Base-by-base conservation (phyloP, 78 protist genomes). In the Cavenderia fasciculata region DNA sequence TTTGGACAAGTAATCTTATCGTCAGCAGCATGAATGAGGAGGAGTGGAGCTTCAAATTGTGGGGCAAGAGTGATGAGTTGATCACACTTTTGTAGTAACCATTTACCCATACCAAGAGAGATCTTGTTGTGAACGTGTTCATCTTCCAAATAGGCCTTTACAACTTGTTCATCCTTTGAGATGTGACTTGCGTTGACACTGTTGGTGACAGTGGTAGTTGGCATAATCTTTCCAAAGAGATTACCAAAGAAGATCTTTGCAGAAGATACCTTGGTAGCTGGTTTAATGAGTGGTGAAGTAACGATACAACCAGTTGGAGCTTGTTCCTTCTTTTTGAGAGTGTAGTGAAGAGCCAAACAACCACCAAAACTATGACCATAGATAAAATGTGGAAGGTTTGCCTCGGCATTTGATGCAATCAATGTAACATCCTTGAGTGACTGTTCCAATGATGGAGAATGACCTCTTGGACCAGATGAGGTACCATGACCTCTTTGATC, bases 1-100 rank as follows among this genome's bases (percentile, higher is more conserved):
- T 85, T 85, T 61, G 92, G 85, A 62, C 73, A 68, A 71, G 92
- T 85, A 44, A 85, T 72, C 74, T 73, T 85, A 51, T 85, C 92
- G 12, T 72, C 92, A 11, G 33, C 54, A 27, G 52, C 92, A 34
- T 85, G 92, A 61, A 85, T 56, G 61, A 85, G 62, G 18, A 85
- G 47, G 33, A 85, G 36, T 59, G 92, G 92, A 10, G 85, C 18
- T 3, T 49, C 59, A 23, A 62, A 73, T 70, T 85, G 25, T 52
- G 82, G 82, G n/a, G 86, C 92, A 7, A 66, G 25, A 19, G 38
- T 68, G 34, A 79, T 23, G 7, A 79, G 25, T 51, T 66, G 74
- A 40, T 79, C 88, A 40, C 59, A 11, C 69, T 73, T 72, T 49
- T 36, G 43, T 8, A 79, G 43, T 33, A 79, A 21, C 88, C 88